Evolutionary conservation across 495 filamentous ascomycete species (phyloP).

Genomic region (Wilcoxina mikolae): DNA sequence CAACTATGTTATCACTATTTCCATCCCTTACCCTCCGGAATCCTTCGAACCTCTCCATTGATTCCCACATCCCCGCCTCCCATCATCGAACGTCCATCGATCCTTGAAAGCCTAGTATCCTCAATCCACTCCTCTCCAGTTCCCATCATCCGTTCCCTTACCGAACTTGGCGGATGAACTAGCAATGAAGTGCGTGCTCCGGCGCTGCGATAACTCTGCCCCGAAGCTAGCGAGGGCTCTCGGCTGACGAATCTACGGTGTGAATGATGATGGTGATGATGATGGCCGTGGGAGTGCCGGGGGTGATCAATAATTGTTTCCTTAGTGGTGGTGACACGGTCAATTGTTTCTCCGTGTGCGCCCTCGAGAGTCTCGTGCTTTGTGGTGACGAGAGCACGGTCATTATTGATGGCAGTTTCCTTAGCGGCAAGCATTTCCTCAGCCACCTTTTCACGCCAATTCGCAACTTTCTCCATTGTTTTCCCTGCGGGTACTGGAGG

Average conservation of each 20-base stretch:
- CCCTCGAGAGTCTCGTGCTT: neutral
- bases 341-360: neutral
- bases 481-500: neutral
- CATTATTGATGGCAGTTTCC: neutral
- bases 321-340: neutral
- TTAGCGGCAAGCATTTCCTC: slow-evolving; percentile 1
- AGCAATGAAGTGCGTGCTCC: neutral
- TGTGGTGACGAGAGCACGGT: neutral
- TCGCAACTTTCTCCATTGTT: neutral
- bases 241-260: neutral
- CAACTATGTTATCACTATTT: no score
- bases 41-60: neutral
- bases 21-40: no score
- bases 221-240: neutral
- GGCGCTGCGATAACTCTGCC: neutral
- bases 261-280: neutral
- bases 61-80: slow-evolving; percentile 1
- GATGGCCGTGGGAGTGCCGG: neutral
- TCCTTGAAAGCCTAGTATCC: neutral
- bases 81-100: neutral
- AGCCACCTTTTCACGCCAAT: neutral
- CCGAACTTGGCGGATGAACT: neutral
- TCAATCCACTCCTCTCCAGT: neutral
- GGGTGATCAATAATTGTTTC: neutral
- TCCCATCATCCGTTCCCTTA: neutral